Conservation (phyloP, 176 grass and related monocot species). For the Cenchrus americanus region DNA sequence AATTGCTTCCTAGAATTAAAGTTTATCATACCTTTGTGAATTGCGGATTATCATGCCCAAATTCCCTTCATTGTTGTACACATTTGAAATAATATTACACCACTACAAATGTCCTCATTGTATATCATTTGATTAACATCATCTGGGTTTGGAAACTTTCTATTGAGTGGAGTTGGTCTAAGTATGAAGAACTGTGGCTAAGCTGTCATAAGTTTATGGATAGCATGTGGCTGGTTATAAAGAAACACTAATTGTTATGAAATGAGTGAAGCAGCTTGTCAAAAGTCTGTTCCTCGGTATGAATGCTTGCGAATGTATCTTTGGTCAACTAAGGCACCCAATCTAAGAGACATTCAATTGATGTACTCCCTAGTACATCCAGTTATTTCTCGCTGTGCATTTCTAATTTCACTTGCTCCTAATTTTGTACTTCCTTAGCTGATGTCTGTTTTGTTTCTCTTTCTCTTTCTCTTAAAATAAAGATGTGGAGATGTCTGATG, state of each 20-base stretch:
- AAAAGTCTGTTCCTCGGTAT: not conserved
- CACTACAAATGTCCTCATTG: no score
- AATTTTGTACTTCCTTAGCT: not conserved
- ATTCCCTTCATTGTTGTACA: no score
- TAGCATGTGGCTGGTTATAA: not conserved
- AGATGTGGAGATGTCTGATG: slow-evolving; percentile 70
- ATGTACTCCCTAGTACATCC: not conserved
- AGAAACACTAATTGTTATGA: not conserved
- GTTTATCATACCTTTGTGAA: not conserved
- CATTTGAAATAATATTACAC: no score
- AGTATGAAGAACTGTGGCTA: not conserved
- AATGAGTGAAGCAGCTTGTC: not conserved
- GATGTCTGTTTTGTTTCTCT: not conserved
- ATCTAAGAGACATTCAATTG: not conserved
- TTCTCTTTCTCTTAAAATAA: not conserved
- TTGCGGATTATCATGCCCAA: no score
- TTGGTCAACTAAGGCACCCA: not conserved
- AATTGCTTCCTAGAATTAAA: not conserved
- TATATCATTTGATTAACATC: no score
- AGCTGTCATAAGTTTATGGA: not conserved
- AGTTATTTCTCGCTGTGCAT: not conserved
- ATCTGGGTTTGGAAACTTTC: no score
- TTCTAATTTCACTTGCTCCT: not conserved
- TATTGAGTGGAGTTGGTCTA: not conserved
- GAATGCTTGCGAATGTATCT: not conserved